A percentile compares a stretch with the other conserved stretches of the same genome.
Conservation (phyloP, 2,329 filamentous ascomycete species). For the Pestalotiopsis sp. region DNA sequence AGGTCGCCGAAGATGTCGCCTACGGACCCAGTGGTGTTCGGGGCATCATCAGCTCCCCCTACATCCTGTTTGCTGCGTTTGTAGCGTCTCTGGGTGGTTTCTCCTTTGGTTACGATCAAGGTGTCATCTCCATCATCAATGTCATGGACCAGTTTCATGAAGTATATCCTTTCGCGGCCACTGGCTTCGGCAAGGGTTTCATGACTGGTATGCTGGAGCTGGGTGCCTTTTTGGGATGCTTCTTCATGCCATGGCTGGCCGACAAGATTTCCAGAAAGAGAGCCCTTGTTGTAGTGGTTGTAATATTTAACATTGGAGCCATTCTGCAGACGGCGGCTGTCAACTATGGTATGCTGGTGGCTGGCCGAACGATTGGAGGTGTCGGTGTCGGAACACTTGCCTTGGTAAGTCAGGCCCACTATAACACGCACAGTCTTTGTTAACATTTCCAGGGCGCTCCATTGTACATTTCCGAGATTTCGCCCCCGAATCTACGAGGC, state of each 20-base stretch:
- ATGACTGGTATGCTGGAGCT: slow-evolving; percentile 45
- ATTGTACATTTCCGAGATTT: slow-evolving; percentile 32
- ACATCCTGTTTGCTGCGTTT: slow-evolving; percentile 42
- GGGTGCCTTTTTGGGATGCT: slow-evolving; percentile 38
- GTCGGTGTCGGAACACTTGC: slow-evolving; percentile 31
- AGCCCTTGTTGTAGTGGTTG: slow-evolving; percentile 38
- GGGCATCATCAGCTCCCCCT: slow-evolving; percentile 21
- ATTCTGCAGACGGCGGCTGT: slow-evolving; percentile 35
- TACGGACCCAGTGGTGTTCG: neutral
- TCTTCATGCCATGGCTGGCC: slow-evolving; percentile 36
- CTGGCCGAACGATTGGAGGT: slow-evolving; percentile 29
- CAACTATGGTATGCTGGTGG: slow-evolving; percentile 27
- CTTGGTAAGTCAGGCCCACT: neutral
- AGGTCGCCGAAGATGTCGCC: neutral
- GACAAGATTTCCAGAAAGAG: slow-evolving; percentile 45
- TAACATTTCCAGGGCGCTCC: slow-evolving; percentile 10
- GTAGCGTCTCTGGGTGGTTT: slow-evolving; percentile 47
- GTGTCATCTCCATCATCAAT: slow-evolving; percentile 42
- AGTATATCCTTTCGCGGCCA: slow-evolving; percentile 34
- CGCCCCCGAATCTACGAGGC: slow-evolving; percentile 39
- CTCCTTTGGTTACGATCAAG: slow-evolving; percentile 43
- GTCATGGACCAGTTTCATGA: slow-evolving; percentile 46
- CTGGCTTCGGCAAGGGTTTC: slow-evolving; percentile 38
- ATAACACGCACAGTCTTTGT: neutral
- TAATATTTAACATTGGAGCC: slow-evolving; percentile 43